Conservation (phyloP, 306 rosid species). For the Cucumis melo region DNA sequence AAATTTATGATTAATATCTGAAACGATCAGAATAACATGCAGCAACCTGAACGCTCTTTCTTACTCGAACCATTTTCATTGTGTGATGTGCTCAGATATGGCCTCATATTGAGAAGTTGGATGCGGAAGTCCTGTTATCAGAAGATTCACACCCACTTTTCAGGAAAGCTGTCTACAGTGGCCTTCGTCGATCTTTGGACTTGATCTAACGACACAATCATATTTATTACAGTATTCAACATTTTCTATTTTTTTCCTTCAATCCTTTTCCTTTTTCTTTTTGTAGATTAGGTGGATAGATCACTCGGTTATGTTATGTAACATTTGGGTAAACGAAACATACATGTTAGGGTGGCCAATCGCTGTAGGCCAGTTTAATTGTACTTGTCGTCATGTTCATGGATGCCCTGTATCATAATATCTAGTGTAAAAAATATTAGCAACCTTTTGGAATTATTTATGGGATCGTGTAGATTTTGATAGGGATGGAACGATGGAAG, state of each 20-base stretch:
- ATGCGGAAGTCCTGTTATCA: conserved; percentile 40
- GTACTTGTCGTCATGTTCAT: neutral
- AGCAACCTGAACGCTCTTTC: neutral
- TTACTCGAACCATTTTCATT: neutral
- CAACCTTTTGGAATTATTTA: neutral
- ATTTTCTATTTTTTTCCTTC: neutral
- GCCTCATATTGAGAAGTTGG: conserved; percentile 79
- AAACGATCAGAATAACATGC: neutral
- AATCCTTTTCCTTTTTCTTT: neutral
- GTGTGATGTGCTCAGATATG: conserved; percentile 54
- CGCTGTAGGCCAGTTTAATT: neutral
- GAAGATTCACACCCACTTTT: conserved; percentile 59
- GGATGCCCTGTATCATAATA: neutral
- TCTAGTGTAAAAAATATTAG: neutral
- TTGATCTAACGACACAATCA: conserved; percentile 18
- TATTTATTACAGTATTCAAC: neutral
- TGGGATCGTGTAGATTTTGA: neutral
- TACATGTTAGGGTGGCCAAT: neutral
- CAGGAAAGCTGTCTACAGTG: conserved; percentile 47
- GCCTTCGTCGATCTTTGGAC: conserved; percentile 44
- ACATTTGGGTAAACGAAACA: neutral
- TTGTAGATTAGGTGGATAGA: neutral
- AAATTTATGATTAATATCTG: neutral
- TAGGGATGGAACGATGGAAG: neutral
- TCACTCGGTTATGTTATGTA: neutral